Evolutionary conservation across 257 asterid genomes (phyloP).

Genomic region (Gentiana dahurica): DNA sequence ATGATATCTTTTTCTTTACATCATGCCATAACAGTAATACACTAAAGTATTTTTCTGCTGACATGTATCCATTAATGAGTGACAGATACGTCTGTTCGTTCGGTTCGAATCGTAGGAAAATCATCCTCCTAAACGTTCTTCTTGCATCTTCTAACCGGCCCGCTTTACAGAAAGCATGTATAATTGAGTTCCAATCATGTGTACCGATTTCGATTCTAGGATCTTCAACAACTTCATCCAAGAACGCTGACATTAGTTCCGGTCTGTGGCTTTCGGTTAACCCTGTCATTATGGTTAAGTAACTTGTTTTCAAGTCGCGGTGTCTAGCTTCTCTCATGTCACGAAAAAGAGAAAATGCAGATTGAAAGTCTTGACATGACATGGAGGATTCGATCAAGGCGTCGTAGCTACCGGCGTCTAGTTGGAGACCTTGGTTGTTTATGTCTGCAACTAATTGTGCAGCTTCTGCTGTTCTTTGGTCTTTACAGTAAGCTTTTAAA

Average conservation of each 20-base stretch:
- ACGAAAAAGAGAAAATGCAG: slow-evolving; percentile 81
- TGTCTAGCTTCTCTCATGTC: slow-evolving; percentile 88
- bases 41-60: slow-evolving; percentile 55
- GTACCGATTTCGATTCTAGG: slow-evolving; percentile 70
- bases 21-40: slow-evolving; percentile 94
- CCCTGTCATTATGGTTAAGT: slow-evolving; percentile 92
- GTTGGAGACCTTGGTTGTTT: slow-evolving; percentile 41
- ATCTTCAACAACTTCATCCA: slow-evolving; percentile 84
- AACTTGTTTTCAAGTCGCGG: slow-evolving; percentile 56
- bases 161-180: slow-evolving; percentile 85
- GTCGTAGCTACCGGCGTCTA: slow-evolving; percentile 59
- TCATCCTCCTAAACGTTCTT: slow-evolving; percentile 89
- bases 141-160: slow-evolving; percentile 79
- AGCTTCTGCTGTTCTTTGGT: slow-evolving; percentile 79
- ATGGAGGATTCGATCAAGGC: slow-evolving; percentile 75
- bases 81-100: slow-evolving; percentile 82
- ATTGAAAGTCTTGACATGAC: slow-evolving; percentile 90
- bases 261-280: slow-evolving; percentile 90
- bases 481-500: slow-evolving; percentile 67
- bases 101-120: slow-evolving; percentile 73
- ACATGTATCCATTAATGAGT: slow-evolving; percentile 66
- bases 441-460: slow-evolving; percentile 75
- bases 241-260: slow-evolving; percentile 82
- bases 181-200: slow-evolving; percentile 96
- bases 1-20: slow-evolving; percentile 53